Evolutionary conservation across 2,329 filamentous ascomycete species (phyloP).

Genomic region (Lasiodiplodia sp.): DNA sequence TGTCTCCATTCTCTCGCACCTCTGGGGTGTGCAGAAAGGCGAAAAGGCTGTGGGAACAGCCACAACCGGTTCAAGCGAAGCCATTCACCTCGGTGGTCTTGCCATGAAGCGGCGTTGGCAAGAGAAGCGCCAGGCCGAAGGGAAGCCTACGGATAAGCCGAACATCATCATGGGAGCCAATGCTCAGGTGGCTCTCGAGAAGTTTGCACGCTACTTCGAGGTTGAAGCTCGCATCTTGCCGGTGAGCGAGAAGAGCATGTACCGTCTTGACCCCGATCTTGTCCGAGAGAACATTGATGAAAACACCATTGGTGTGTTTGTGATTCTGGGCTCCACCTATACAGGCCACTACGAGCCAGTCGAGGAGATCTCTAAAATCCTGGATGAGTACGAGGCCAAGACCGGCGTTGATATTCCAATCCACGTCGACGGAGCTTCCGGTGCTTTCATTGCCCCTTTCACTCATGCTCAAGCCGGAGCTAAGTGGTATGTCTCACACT

Average conservation of each 20-base stretch:
- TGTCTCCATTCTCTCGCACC: slow-evolving; percentile 70
- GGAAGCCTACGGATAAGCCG: slow-evolving; percentile 69
- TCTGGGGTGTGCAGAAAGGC: slow-evolving; percentile 68
- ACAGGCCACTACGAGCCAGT: slow-evolving; percentile 78
- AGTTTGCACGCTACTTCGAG: slow-evolving; percentile 77
- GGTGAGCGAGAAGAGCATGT: slow-evolving; percentile 67
- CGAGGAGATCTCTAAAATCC: slow-evolving; percentile 69
- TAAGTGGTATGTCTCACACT: slow-evolving; percentile 59
- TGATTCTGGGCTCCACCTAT: slow-evolving; percentile 75
- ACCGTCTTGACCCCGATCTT: slow-evolving; percentile 67
- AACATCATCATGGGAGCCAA: slow-evolving; percentile 80
- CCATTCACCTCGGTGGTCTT: slow-evolving; percentile 72
- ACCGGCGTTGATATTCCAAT: slow-evolving; percentile 72
- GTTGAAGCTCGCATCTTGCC: slow-evolving; percentile 72
- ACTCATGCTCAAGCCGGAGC: slow-evolving; percentile 61
- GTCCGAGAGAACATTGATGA: slow-evolving; percentile 74
- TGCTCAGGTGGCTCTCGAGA: slow-evolving; percentile 75
- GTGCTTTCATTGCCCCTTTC: slow-evolving; percentile 69
- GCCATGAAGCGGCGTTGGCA: slow-evolving; percentile 81
- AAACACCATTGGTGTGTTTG: slow-evolving; percentile 79
- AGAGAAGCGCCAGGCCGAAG: slow-evolving; percentile 64
- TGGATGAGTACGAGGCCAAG: slow-evolving; percentile 68
- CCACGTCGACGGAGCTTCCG: slow-evolving; percentile 67
- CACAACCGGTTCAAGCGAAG: slow-evolving; percentile 75
- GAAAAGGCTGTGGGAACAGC: slow-evolving; percentile 73